Evolutionary conservation across 176 grass and related monocot genomes (phyloP), one percentile per base, ranked within the genome.

Genomic region (Eleusine coracana): DNA sequence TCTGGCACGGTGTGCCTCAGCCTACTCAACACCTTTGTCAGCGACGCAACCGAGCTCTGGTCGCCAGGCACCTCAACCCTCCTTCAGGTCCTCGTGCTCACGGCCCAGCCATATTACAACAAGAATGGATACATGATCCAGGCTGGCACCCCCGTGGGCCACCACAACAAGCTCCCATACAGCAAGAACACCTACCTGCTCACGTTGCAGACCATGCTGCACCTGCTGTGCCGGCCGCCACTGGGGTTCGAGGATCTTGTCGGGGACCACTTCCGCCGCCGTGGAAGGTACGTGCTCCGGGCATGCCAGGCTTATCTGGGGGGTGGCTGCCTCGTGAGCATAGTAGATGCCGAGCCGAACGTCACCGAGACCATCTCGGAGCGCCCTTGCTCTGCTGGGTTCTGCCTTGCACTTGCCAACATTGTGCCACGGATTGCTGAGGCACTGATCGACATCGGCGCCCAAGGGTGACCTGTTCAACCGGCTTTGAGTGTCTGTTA

Each of bases 1-100:
- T 84, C 80, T 3, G 68, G 86, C 5, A 88, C 76, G 5, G 81
- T 84, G 27, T 88, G 86, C 51, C 27, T 84, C 0, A 84, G 81
- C 80, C 68, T 80, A 16, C 67, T 80, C 23, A 49, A 74, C 58
- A 80, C 81, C 5, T 84, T 82, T 38, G 61, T 7, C 4, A 75
- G 81, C 20, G 36, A 61, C 0, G 86, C 28, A 3, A 14, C 20
- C 2, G 81, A 84, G 77, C 37, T 48, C 10, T 88, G 81, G 86
- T 79, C n/a, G 2, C 86, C 75, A 5, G 59, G 27, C 4, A 0
- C 41, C 4, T 71, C 69, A 0, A 71, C 3, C 65, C 5, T 82
- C 41, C 56, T 73, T 48, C 56, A 74, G 81, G 65, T 66, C 48
- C 72, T 55, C 67, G 56, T 73, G 63, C 85, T 76, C 68, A 87